Conservation (phyloP, 495 filamentous ascomycete species). For the Penicillium daleae region DNA sequence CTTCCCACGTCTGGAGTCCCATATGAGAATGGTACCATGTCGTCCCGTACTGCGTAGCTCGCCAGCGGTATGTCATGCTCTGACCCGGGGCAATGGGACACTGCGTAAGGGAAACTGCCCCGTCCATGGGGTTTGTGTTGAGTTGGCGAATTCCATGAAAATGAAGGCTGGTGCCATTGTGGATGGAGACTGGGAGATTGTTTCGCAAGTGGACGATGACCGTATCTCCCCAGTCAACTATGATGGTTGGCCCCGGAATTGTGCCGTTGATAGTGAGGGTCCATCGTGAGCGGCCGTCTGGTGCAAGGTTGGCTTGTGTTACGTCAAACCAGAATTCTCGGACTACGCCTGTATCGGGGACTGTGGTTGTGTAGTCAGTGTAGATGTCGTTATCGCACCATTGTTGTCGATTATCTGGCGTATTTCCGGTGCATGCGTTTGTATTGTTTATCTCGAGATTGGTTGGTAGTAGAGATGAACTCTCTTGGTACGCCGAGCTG, state of each 20-base stretch:
- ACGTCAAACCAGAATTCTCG: constrained; percentile 41
- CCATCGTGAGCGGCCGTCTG: constrained; percentile 78
- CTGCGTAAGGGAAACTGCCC: constrained; percentile 71
- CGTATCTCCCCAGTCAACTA: constrained; percentile 68
- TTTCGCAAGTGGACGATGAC: constrained; percentile 73
- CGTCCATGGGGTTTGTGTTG: constrained; percentile 54
- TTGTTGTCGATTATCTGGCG: constrained; percentile 38
- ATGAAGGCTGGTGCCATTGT: constrained; percentile 61
- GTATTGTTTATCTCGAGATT: background rate
- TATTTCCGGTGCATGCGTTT: constrained; percentile 40
- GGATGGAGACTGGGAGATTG: constrained; percentile 67
- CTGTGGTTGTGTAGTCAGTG: constrained; percentile 53
- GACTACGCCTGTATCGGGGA: constrained; percentile 45
- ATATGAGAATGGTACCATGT: constrained; percentile 83
- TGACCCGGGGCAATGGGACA: constrained; percentile 65
- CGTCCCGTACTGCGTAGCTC: constrained; percentile 70
- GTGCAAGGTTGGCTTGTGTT: constrained; percentile 61
- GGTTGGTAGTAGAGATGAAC: background rate
- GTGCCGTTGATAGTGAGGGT: constrained; percentile 77
- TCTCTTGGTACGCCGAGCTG: background rate
- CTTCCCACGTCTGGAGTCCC: constrained; percentile 61
- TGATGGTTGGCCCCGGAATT: constrained; percentile 61
- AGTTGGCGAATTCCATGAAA: constrained; percentile 57
- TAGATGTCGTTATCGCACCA: constrained; percentile 50
- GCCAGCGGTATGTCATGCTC: constrained; percentile 72